These are phyloP conservation scores for Microsporum audouinii DNA, from an alignment of 2,329 filamentous ascomycete genomes.

Conservation along the genomic window DNA sequence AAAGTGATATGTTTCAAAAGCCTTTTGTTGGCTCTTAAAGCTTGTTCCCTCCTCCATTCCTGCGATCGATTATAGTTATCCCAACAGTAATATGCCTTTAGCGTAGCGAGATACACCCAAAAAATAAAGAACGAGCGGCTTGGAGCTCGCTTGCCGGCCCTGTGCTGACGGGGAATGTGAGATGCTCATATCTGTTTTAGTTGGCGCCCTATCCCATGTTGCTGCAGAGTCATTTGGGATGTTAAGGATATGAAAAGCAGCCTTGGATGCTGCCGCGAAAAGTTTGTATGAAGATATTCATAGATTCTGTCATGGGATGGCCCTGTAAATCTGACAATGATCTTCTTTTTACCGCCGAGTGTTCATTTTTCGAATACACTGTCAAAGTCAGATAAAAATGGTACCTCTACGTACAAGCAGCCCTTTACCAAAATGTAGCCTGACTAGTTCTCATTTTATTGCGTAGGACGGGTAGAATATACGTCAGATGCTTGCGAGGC, in stretches of 20 bases:
- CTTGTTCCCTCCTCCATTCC: background rate
- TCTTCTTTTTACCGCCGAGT: background rate
- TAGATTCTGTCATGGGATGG: background rate
- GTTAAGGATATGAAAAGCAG: background rate
- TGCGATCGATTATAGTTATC: background rate
- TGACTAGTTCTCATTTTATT: background rate
- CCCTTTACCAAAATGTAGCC: background rate
- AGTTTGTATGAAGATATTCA: background rate
- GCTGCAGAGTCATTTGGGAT: background rate
- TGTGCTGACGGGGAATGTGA: background rate
- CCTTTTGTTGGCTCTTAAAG: background rate
- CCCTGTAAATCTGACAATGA: background rate
- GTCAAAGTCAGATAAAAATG: background rate
- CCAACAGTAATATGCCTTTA: background rate
- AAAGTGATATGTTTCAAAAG: background rate
- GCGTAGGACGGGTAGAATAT: background rate
- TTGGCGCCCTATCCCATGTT: background rate
- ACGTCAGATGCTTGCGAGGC: background rate
- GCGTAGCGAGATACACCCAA: background rate
- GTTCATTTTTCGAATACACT: background rate
- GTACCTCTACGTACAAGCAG: background rate
- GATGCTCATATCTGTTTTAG: background rate
- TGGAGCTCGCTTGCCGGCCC: background rate
- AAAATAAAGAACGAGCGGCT: background rate
- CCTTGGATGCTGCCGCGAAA: background rate